These are phyloP conservation scores for Phytophthora megakarya DNA, from an alignment of 352 stramenopile species.

Conservation along the genomic window DNA sequence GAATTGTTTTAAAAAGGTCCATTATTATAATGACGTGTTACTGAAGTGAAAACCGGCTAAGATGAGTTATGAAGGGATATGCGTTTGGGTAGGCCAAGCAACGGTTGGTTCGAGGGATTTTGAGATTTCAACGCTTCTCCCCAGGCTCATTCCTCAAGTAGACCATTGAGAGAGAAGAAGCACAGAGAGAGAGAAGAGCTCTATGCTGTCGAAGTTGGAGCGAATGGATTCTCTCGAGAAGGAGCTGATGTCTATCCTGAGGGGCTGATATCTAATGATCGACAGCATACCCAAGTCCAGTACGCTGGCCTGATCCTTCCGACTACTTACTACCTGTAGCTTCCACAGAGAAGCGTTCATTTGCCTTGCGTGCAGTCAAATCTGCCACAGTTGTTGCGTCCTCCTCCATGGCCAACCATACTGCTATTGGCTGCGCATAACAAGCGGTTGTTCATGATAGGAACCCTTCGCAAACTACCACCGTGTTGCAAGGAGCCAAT, in stretches of 20 bases:
- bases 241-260: constrained; percentile 87
- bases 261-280: constrained; percentile 80
- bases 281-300: constrained; percentile 84
- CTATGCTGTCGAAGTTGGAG: neutral
- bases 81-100: constrained; percentile 7
- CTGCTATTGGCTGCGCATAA: constrained; percentile 89
- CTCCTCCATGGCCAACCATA: constrained; percentile 67
- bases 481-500: constrained; percentile 87
- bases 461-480: constrained; percentile 80
- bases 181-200: neutral
- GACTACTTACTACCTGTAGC: neutral
- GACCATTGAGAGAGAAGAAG: neutral
- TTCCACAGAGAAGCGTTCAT: neutral
- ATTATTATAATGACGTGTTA: no score
- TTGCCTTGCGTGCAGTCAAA: constrained; percentile 67
- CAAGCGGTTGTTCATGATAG: constrained; percentile 91
- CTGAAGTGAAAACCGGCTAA: no score
- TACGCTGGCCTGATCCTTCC: constrained; percentile 85
- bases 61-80: neutral
- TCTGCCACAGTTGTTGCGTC: constrained; percentile 87
- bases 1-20: no score
- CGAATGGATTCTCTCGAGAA: constrained; percentile 26
- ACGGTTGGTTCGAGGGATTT: constrained; percentile 22
- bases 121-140: neutral
- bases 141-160: constrained; percentile 28